phyloP scores from a whole-genome alignment of 257 asterid genomes.

The Buddleja alternifolia region DNA sequence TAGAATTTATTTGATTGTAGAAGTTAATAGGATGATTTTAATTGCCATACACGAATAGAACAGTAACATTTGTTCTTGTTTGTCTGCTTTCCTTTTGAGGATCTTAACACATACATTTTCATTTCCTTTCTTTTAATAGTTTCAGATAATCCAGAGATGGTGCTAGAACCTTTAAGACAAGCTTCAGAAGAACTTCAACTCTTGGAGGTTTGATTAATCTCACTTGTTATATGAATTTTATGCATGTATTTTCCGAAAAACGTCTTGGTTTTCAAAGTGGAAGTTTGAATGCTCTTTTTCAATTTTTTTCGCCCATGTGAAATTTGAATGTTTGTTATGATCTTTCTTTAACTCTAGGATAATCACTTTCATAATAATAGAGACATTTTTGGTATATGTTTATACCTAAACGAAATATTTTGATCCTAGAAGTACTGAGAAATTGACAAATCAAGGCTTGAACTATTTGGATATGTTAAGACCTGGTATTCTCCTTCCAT shows the following conservation, averaged over 20 bases:
- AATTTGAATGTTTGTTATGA: too few species aligned
- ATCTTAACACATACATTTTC: slow-evolving; percentile 7
- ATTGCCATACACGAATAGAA: not conserved
- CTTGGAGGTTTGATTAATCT: slow-evolving; percentile 70
- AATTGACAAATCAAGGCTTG: too few species aligned
- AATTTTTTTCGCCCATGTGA: too few species aligned
- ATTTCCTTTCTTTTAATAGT: slow-evolving; percentile 46
- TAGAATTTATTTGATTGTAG: not conserved
- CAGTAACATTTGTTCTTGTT: not conserved
- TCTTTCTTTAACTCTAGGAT: too few species aligned
- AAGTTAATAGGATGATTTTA: not conserved
- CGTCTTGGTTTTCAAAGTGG: not conserved
- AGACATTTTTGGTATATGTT: too few species aligned
- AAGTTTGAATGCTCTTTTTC: not conserved
- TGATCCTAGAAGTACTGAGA: too few species aligned
- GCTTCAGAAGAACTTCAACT: slow-evolving; percentile 88
- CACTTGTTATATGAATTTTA: not conserved
- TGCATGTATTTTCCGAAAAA: not conserved
- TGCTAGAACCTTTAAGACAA: slow-evolving; percentile 76
- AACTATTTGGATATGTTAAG: too few species aligned
- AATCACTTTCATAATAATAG: too few species aligned
- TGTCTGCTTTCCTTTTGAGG: slow-evolving; percentile 11
- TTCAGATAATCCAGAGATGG: slow-evolving; percentile 65
- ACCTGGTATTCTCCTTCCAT: too few species aligned
- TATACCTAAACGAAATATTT: too few species aligned